Evolutionary conservation across 192 early-diverging fungal species (phyloP), one percentile per base, ranked within the genome.

Genomic region (Umbelopsis sp.): DNA sequence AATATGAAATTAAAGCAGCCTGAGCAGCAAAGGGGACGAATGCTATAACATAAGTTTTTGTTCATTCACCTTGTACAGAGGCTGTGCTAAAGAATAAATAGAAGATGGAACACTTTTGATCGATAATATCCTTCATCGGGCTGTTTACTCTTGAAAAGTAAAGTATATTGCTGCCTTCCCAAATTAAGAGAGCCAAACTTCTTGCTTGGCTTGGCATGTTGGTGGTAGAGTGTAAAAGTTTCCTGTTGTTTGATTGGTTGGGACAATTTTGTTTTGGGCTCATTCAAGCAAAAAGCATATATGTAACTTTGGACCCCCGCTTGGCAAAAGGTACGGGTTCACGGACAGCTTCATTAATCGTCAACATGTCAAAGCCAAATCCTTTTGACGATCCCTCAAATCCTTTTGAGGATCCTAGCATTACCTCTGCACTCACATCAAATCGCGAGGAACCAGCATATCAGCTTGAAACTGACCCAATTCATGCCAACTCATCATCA

Each of bases 331-430:
- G 47, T 49, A 49, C 47, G 20, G n/a, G n/a, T 49, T 49, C 47
- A 49, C 47, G 14, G n/a, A 49, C 16, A 17, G 16, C 47, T 49
- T 17, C 47, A 49, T 49, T 49, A 25, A 11, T 62, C 31, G 17
- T 20, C 56, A 20, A 62, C 52, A 53, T 62, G 56, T 62, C 56
- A 62, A 62, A 62, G 70, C 54, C 70, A 20, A 71, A 71, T 45
- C 79, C 79, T 17, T 81, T 81, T 52, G 74, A 70, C 38, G 79
- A 81, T 24, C 70, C 75, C 22, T 45, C 26, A 1, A 77, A 81
- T 77, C 79, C 79, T 10, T 81, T 81, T 65, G 72, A 81, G 65
- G 79, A 81, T 66, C 79, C 79, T 2, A 77, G 75, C 16, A 81
- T 81, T 34, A 71, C 79, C 20, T 74, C 75, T 45, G 79, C 79